Conservation (phyloP, 75 land plant species). For the Ceratopteris richardii region DNA sequence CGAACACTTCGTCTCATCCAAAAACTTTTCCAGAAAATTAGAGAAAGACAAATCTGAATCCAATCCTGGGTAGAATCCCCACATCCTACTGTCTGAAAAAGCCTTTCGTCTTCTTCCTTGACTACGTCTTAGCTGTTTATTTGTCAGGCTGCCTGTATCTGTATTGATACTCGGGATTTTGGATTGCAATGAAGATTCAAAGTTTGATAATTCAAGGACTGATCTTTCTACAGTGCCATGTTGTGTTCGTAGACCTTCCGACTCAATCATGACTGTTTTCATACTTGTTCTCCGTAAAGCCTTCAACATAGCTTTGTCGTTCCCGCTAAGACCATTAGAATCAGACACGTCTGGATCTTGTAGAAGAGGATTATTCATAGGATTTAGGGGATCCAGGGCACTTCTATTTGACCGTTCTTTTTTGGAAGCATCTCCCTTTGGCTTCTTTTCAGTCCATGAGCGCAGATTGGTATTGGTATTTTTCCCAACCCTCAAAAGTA, state of each 20-base stretch:
- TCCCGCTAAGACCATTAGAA: constrained; percentile 48
- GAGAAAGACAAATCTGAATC: constrained; percentile 52
- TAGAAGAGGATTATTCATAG: constrained; percentile 70
- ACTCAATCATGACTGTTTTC: too few species aligned
- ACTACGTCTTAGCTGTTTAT: constrained; percentile 3
- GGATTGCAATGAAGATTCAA: neutral
- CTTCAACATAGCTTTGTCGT: constrained; percentile 61
- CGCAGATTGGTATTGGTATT: constrained; percentile 35
- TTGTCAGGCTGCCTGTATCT: neutral
- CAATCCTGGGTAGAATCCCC: constrained; percentile 90
- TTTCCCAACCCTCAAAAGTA: constrained; percentile 52
- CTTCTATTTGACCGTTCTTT: constrained; percentile 47
- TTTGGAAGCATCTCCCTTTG: constrained; percentile 42
- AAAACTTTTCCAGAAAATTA: constrained; percentile 63
- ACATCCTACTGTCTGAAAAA: constrained; percentile 27
- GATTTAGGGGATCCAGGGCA: constrained; percentile 59
- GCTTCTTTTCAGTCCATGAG: constrained; percentile 41
- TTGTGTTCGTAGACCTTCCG: constrained; percentile 6
- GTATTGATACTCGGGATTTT: too few species aligned
- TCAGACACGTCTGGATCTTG: constrained; percentile 86
- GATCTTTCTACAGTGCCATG: constrained; percentile 4
- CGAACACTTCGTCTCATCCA: constrained; percentile 40
- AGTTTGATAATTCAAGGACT: neutral
- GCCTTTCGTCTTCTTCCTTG: neutral
- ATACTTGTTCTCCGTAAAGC: constrained; percentile 32